phyloP scores from a whole-genome alignment of 73 alveolate genomes.

The Symbiodinium pilosum region DNA sequence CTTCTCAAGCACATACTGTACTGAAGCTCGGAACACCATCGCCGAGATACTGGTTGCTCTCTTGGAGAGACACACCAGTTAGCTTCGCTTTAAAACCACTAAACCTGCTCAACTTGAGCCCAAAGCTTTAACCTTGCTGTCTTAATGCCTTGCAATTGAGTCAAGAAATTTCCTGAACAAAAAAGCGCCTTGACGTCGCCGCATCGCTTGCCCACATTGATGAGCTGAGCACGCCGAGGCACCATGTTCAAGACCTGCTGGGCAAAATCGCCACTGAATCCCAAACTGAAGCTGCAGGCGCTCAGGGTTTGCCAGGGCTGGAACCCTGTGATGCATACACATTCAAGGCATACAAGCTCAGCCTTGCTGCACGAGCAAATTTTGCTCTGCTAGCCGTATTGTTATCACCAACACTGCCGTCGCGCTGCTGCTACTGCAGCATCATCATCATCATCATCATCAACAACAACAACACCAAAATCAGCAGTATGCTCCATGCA shows the following conservation, averaged over 20 bases:
- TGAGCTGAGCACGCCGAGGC: conserved; percentile 57
- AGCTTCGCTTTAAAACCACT: no score
- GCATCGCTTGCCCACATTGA: conserved; percentile 86
- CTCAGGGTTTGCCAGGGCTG: background rate
- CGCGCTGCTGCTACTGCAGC: background rate
- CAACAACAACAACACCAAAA: no score
- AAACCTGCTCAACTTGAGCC: no score
- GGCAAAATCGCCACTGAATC: background rate
- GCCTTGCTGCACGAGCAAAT: background rate
- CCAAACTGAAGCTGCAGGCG: background rate
- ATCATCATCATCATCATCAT: no score
- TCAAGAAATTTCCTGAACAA: no score
- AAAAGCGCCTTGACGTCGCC: conserved; percentile 81
- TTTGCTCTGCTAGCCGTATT: background rate
- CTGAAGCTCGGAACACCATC: background rate
- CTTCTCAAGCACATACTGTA: background rate
- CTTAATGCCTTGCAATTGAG: no score
- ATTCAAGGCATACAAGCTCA: no score
- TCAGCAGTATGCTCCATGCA: no score
- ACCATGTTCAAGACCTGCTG: conserved; percentile 51
- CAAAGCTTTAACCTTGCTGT: no score
- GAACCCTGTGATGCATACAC: no score
- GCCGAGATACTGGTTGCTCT: no score
- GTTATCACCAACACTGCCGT: background rate
- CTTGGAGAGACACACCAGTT: no score